Percentiles rank a stretch among this genome's conserved stretches.
Conservation (phyloP, 2,329 filamentous ascomycete genomes). For the Colletotrichum salicis region DNA sequence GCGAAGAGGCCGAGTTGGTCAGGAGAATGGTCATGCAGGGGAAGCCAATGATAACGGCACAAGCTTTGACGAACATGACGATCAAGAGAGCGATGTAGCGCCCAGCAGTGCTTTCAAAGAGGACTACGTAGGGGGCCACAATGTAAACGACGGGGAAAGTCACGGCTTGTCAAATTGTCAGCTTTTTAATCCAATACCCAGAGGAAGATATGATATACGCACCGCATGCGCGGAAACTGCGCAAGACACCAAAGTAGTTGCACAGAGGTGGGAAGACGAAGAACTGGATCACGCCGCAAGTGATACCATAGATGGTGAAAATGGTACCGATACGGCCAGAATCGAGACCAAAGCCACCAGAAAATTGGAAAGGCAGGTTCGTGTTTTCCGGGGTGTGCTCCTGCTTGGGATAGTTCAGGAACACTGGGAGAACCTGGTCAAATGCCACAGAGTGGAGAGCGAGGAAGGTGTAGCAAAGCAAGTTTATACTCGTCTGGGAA, state of each 20-base stretch:
- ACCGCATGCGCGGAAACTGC: conserved; percentile 75
- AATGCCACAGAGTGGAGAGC: conserved; percentile 85
- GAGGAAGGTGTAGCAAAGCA: conserved; percentile 82
- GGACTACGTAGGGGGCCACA: conserved; percentile 81
- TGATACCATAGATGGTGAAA: conserved; percentile 84
- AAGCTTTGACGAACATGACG: conserved; percentile 79
- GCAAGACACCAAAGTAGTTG: conserved; percentile 76
- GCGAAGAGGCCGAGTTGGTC: conserved; percentile 86
- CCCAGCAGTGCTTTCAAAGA: conserved; percentile 58
- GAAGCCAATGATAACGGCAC: conserved; percentile 84
- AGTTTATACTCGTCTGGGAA: conserved; percentile 77
- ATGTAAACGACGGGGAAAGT: conserved; percentile 81
- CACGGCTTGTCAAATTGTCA: conserved; percentile 53
- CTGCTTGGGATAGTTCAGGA: conserved; percentile 78
- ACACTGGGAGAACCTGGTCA: conserved; percentile 89
- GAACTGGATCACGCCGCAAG: conserved; percentile 86
- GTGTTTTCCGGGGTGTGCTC: conserved; percentile 68
- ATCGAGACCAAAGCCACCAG: conserved; percentile 79
- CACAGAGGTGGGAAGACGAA: conserved; percentile 83
- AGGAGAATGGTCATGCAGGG: conserved; percentile 90
- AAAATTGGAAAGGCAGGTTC: conserved; percentile 81
- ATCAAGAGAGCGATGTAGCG: conserved; percentile 73
- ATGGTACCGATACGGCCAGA: conserved; percentile 84
- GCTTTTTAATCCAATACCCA: background rate
- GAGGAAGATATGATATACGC: conserved; percentile 38